A percentile compares a stretch with the other conserved stretches of the same genome.
Evolutionary conservation across 2,329 filamentous ascomycete species (phyloP).

Genomic region (Stromatinia cepivora): DNA sequence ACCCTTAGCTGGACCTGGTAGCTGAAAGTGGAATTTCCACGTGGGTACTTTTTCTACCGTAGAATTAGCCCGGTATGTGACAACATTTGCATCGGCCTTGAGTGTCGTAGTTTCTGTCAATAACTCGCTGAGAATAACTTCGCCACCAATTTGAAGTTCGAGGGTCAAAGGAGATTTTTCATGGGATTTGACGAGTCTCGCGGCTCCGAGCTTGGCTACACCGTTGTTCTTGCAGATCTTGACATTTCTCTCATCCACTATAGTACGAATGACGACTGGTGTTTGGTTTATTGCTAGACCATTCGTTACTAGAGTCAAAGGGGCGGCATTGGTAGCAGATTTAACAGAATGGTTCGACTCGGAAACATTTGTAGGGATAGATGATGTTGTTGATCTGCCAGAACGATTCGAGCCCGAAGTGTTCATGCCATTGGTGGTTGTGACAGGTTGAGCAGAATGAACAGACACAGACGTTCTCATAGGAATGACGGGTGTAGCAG

Average conservation of each 20-base stretch:
- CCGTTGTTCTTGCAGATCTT: slow-evolving; percentile 18
- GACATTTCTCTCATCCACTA: slow-evolving; percentile 1
- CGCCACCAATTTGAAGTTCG: slow-evolving; percentile 5
- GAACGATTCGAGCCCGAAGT: background rate
- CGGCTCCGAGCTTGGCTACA: background rate
- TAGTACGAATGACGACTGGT: background rate
- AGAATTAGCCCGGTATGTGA: slow-evolving; percentile 23
- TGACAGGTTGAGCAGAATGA: background rate
- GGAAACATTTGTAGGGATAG: background rate
- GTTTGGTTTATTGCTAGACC: background rate
- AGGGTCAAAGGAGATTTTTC: slow-evolving; percentile 5
- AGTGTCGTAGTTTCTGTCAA: slow-evolving; percentile 1
- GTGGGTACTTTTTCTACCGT: slow-evolving; percentile 4
- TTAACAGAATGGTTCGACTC: background rate
- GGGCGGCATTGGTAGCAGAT: background rate
- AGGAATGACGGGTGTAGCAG: background rate
- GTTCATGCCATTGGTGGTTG: background rate
- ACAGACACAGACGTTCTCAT: background rate
- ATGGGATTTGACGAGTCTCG: slow-evolving; percentile 11
- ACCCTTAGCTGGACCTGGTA: slow-evolving; percentile 18
- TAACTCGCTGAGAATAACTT: slow-evolving; percentile 22
- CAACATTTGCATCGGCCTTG: slow-evolving; percentile 2
- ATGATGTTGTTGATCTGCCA: background rate
- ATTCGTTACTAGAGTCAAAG: background rate
- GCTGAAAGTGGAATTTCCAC: slow-evolving; percentile 27